phyloP scores from a whole-genome alignment of 106 monocot species.

The Posidonia australis region DNA sequence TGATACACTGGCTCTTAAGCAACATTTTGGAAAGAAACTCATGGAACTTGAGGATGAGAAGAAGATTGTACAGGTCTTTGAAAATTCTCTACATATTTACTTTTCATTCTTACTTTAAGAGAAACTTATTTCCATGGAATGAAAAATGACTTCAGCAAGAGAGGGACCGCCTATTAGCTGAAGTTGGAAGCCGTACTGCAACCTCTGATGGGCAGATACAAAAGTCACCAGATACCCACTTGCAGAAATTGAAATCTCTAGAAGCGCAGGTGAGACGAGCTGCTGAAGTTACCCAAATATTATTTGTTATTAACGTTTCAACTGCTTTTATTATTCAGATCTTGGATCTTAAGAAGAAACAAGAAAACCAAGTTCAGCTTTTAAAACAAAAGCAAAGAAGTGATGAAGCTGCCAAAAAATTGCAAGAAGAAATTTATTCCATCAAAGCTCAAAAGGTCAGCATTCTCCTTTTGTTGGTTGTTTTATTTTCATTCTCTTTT shows the following conservation, averaged over 20 bases:
- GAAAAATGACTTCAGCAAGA: slow-evolving; percentile 55
- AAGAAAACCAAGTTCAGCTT: slow-evolving; percentile 94
- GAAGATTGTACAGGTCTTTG: slow-evolving; percentile 57
- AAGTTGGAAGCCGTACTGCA: slow-evolving; percentile 73
- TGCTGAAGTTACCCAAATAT: background rate
- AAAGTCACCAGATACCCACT: slow-evolving; percentile 56
- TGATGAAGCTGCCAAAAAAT: slow-evolving; percentile 89
- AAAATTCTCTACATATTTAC: background rate
- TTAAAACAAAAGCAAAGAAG: slow-evolving; percentile 97
- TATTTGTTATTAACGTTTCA: background rate
- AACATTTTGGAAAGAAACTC: slow-evolving; percentile 93
- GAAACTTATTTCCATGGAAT: background rate
- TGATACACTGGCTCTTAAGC: slow-evolving; percentile 72
- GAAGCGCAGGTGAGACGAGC: slow-evolving; percentile 66
- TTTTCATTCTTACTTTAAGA: background rate
- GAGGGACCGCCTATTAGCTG: slow-evolving; percentile 66
- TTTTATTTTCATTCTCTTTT: background rate
- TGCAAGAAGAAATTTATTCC: slow-evolving; percentile 95
- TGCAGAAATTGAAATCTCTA: slow-evolving; percentile 79
- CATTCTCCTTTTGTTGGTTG: background rate
- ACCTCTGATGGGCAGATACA: slow-evolving; percentile 50
- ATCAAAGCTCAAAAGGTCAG: slow-evolving; percentile 92
- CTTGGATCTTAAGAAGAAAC: slow-evolving; percentile 91
- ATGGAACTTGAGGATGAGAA: slow-evolving; percentile 98
- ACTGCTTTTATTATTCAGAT: slow-evolving; percentile 34